phyloP scores from a whole-genome alignment of 129 eudicot genomes.

The Flaveria trinervia region DNA sequence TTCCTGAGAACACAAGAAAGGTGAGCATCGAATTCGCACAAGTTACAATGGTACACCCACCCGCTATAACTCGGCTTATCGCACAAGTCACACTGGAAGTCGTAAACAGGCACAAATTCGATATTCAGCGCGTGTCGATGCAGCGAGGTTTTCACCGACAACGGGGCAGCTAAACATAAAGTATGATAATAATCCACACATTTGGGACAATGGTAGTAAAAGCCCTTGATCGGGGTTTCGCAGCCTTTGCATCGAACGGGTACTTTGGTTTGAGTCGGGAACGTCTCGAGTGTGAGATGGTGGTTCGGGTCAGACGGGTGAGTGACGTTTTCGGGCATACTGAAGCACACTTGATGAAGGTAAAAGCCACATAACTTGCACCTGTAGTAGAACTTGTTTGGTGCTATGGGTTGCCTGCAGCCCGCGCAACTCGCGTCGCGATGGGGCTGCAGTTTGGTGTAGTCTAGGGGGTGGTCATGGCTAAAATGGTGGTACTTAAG shows the following conservation, averaged over 20 bases:
- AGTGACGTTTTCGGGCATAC: conserved; percentile 50
- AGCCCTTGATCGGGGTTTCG: conserved; percentile 38
- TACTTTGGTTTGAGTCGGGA: conserved; percentile 30
- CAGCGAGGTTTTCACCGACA: conserved; percentile 51
- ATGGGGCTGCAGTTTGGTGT: conserved; percentile 24
- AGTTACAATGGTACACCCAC: conserved; percentile 62
- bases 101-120: conserved; percentile 49
- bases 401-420: conserved; percentile 42
- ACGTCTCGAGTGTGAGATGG: conserved; percentile 44
- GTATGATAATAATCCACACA: conserved; percentile 51
- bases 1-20: conserved; percentile 53
- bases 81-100: conserved; percentile 61
- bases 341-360: conserved; percentile 66
- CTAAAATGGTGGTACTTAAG: conserved; percentile 38
- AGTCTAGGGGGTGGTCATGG: conserved; percentile 49
- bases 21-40: conserved; percentile 64
- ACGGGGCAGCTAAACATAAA: conserved; percentile 54
- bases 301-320: conserved; percentile 60
- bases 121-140: conserved; percentile 54
- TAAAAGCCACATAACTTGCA: conserved; percentile 52
- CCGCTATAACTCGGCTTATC: conserved; percentile 50
- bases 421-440: conserved; percentile 40
- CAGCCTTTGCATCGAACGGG: conserved; percentile 49
- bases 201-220: conserved; percentile 46
- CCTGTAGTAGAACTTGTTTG: conserved; percentile 46